Evolutionary conservation across 371 early-diverging fungal species (phyloP).

Genomic region (Mucor racemosus): DNA sequence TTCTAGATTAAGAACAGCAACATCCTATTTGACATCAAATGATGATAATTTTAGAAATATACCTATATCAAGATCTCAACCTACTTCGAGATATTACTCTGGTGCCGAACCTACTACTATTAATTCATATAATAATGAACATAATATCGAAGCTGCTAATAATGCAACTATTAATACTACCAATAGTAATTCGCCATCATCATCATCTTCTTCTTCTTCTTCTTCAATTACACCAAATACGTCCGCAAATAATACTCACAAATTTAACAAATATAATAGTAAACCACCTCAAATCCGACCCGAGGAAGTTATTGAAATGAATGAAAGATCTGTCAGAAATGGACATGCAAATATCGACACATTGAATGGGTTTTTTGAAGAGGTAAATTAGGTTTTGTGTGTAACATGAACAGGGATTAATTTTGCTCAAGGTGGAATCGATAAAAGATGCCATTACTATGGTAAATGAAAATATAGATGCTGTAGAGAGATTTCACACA

Average conservation of each 20-base stretch:
- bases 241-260: background rate
- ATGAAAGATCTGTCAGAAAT: background rate
- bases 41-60: background rate
- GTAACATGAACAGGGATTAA: background rate
- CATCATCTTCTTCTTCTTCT: background rate
- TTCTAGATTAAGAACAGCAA: background rate
- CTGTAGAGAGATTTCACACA: constrained; percentile 39
- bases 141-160: background rate
- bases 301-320: background rate
- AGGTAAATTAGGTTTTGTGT: constrained; percentile 21
- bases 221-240: constrained; percentile 1
- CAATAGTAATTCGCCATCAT: background rate
- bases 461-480: constrained; percentile 40
- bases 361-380: constrained; percentile 43
- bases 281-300: background rate
- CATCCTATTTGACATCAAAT: background rate
- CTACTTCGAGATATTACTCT: background rate
- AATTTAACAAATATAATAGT: background rate
- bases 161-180: background rate
- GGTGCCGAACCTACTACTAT: background rate
- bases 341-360: constrained; percentile 18
- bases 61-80: background rate
- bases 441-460: constrained; percentile 32
- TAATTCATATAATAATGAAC: background rate
- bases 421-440: constrained; percentile 31